Conservation (phyloP, 1,284 basidiomycete genomes). For the Meripilus lineatus region DNA sequence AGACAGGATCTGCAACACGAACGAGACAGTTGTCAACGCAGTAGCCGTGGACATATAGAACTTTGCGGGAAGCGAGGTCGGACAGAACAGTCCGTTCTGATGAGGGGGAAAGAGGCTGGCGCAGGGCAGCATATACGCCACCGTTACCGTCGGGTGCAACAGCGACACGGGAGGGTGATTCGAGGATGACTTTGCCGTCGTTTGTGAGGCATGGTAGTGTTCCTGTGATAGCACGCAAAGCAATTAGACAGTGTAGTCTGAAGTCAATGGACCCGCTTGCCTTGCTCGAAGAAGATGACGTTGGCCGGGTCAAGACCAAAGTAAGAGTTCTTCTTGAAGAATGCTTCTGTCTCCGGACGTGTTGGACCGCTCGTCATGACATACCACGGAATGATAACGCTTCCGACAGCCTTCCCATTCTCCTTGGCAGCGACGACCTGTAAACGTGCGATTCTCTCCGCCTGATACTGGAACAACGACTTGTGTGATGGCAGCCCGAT, state of each 20-base stretch:
- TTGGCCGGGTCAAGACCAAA: conserved; percentile 84
- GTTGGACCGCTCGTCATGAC: conserved; percentile 99
- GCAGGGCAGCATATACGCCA: conserved; percentile 92
- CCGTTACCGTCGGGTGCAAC: conserved; percentile 98
- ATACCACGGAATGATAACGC: conserved; percentile 88
- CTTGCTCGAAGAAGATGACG: conserved; percentile 97
- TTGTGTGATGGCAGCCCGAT: conserved; percentile 92
- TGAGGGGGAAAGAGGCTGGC: conserved; percentile 64
- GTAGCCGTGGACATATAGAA: conserved; percentile 92
- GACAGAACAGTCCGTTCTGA: conserved; percentile 69
- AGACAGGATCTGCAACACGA: conserved; percentile 93
- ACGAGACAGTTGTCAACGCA: conserved; percentile 99
- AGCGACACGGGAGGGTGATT: conserved; percentile 72
- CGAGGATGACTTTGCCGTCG: conserved; percentile 93
- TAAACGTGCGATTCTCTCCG: conserved; percentile 86
- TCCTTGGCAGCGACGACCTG: conserved; percentile 70
- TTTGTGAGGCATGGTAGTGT: conserved; percentile 93
- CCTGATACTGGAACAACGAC: conserved; percentile 95
- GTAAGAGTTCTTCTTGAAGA: conserved; percentile 75
- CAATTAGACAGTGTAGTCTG: neutral
- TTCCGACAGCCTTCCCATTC: conserved; percentile 46
- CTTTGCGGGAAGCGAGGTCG: conserved; percentile 73
- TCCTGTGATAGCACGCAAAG: conserved; percentile 43
- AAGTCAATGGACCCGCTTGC: conserved; percentile 46
- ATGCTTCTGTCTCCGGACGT: conserved; percentile 79